phyloP scores from a whole-genome alignment of 2,329 filamentous ascomycete species.

The Fonsecaea monophora region DNA sequence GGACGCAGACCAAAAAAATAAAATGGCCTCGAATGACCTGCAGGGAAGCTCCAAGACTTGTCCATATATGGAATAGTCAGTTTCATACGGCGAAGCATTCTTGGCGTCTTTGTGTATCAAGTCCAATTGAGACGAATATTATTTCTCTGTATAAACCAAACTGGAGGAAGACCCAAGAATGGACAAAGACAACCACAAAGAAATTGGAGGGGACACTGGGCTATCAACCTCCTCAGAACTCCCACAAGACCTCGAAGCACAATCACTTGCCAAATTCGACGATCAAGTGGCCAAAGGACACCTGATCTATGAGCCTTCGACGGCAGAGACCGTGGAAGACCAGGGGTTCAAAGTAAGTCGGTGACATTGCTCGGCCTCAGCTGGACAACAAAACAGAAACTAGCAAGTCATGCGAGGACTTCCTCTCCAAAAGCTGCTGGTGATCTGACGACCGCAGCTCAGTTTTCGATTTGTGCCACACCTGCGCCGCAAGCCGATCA shows the following conservation, averaged over 20 bases:
- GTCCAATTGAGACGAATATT: neutral
- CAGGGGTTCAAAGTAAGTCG: conserved; percentile 39
- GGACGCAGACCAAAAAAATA: conserved; percentile 21
- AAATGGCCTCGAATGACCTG: conserved; percentile 7
- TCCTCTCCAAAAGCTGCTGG: neutral
- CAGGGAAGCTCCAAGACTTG: conserved; percentile 8
- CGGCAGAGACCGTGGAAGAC: conserved; percentile 37
- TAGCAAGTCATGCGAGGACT: neutral
- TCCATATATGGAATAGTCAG: neutral
- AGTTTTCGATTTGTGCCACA: conserved; percentile 39
- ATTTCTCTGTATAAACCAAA: neutral
- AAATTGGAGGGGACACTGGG: neutral
- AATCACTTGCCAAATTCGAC: conserved; percentile 37
- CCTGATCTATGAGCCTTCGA: conserved; percentile 39
- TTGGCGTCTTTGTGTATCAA: neutral
- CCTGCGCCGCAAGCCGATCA: conserved; percentile 40
- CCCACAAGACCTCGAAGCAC: conserved; percentile 43
- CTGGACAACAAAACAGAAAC: neutral
- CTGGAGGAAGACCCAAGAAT: neutral
- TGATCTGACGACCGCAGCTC: conserved; percentile 27
- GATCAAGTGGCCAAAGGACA: conserved; percentile 36
- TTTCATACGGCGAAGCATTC: conserved; percentile 8
- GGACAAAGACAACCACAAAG: neutral
- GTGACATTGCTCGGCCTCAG: neutral
- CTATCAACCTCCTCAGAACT: neutral